Conservation (phyloP, 345 rosid species). For the Boechera stricta region DNA sequence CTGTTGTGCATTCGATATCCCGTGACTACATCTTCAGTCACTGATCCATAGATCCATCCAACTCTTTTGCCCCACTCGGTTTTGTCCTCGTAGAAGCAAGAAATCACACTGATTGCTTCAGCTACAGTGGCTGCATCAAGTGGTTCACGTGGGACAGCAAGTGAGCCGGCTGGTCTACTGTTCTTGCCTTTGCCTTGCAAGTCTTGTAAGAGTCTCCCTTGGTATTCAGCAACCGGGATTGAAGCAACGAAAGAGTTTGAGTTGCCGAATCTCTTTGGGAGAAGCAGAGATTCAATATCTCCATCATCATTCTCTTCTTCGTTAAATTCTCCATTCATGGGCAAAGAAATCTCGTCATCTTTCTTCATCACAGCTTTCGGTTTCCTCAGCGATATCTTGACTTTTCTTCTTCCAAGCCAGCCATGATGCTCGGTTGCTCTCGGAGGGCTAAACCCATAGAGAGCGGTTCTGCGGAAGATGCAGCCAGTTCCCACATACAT, state of each 20-base stretch:
- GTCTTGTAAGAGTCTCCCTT: constrained; percentile 75
- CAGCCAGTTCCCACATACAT: constrained; percentile 74
- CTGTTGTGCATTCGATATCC: constrained; percentile 83
- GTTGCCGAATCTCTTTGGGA: constrained; percentile 72
- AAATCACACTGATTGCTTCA: constrained; percentile 75
- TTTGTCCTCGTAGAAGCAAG: constrained; percentile 82
- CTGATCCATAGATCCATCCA: constrained; percentile 89
- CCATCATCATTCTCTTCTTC: constrained; percentile 67
- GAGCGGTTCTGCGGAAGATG: constrained; percentile 66
- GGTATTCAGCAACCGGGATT: constrained; percentile 78
- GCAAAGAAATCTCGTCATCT: constrained; percentile 58
- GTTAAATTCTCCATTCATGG: constrained; percentile 50
- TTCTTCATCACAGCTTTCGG: constrained; percentile 51
- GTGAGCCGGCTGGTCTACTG: constrained; percentile 77
- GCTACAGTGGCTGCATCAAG: constrained; percentile 86
- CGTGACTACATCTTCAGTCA: constrained; percentile 82
- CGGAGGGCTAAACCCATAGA: constrained; percentile 76
- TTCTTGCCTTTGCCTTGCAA: constrained; percentile 62
- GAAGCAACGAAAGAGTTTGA: constrained; percentile 69
- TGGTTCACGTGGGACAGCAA: constrained; percentile 83
- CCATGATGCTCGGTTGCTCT: constrained; percentile 77
- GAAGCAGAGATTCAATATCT: constrained; percentile 71
- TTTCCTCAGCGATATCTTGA: constrained; percentile 61
- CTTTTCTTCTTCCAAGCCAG: constrained; percentile 70
- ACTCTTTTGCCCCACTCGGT: constrained; percentile 85